These are phyloP conservation scores for Globisporangium irregulare DNA, from an alignment of 352 stramenopile species.

Conservation along the genomic window DNA sequence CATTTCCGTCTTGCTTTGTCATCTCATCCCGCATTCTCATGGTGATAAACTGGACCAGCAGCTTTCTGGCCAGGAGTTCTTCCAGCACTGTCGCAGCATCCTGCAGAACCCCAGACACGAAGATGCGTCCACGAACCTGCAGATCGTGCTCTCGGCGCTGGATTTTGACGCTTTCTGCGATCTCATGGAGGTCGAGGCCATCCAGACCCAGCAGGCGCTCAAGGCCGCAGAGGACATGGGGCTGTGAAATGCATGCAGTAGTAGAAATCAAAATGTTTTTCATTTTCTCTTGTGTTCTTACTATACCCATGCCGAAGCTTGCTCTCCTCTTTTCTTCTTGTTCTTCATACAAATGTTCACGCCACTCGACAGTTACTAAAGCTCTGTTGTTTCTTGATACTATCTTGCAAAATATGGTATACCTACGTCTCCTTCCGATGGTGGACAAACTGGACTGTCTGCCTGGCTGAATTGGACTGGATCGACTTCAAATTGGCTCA, in stretches of 20 bases:
- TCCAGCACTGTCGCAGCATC: slow-evolving; percentile 41
- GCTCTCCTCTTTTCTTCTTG: not conserved
- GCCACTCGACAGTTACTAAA: slow-evolving; percentile 5
- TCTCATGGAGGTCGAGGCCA: slow-evolving; percentile 47
- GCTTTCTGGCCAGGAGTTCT: slow-evolving; percentile 47
- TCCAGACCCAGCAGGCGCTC: slow-evolving; percentile 41
- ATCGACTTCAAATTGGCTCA: slow-evolving; percentile 20
- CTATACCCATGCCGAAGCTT: slow-evolving; percentile 33
- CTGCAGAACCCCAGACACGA: slow-evolving; percentile 30
- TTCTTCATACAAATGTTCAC: not conserved
- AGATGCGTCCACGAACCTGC: slow-evolving; percentile 34
- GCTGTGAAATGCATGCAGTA: slow-evolving; percentile 21
- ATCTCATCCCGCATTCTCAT: not conserved
- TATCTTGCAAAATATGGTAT: slow-evolving; percentile 16
- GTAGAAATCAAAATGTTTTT: slow-evolving; percentile 4
- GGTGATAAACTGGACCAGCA: slow-evolving; percentile 7
- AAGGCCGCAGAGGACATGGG: slow-evolving; percentile 60
- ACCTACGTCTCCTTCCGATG: slow-evolving; percentile 12
- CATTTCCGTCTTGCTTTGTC: not conserved
- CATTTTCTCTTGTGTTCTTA: slow-evolving; percentile 22
- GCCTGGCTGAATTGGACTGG: slow-evolving; percentile 14
- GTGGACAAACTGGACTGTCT: not conserved
- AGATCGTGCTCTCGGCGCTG: slow-evolving; percentile 46
- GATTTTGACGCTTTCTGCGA: slow-evolving; percentile 56
- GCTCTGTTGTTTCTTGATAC: not conserved